Base-by-base conservation (phyloP, 2,329 filamentous ascomycete species). In the Aspergillus sp. region DNA sequence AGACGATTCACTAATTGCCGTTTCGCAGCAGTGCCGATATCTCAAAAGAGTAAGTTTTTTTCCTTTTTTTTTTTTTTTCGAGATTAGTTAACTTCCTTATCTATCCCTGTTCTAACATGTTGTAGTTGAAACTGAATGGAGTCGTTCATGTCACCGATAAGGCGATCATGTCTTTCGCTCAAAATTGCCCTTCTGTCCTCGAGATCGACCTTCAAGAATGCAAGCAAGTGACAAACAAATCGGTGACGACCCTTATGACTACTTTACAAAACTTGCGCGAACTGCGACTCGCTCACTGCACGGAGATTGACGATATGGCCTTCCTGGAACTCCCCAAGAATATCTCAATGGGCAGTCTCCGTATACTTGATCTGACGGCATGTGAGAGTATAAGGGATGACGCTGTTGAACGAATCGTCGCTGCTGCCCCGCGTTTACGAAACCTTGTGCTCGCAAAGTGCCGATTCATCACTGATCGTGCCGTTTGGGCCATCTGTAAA, bases 371-470 rank as follows among this genome's bases (percentile, higher is more conserved):
- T 69, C 81, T 99, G 18, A 98, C 95, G 0, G 95, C 91, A 20
- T 98, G 93, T 74, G 81, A 85, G 41, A 87, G 89, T 59, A 79
- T 99, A 57, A 91, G 90, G 32, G 95, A 99, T 71, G 86, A 88
- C 42, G 90, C 92, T 12, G 89, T 99, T 3, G 88, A 92, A 68
- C 92, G 87, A 70, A 96, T 99, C 62, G 90, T 98, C 55, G 84
- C 87, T 15, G 87, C 89, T 2, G 93, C 95, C 4, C 95, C 95
- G 5, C 87, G 93, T 11, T 82, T 99, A 52, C 88, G 95, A 53
- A 98, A 98, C 70, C 81, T 99, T 3, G 93, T 99, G 5, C 83
- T 99, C 15, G 91, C 93, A 62, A 99, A 99, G 77, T 99, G 95
- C 75, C 86, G 89, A 62, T 89, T 93, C 68, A 90, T 99, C 68